Evolutionary conservation across 129 eudicot genomes (phyloP), one percentile per base, ranked within the genome.

Genomic region (Rutidosis leptorrhynchoides): DNA sequence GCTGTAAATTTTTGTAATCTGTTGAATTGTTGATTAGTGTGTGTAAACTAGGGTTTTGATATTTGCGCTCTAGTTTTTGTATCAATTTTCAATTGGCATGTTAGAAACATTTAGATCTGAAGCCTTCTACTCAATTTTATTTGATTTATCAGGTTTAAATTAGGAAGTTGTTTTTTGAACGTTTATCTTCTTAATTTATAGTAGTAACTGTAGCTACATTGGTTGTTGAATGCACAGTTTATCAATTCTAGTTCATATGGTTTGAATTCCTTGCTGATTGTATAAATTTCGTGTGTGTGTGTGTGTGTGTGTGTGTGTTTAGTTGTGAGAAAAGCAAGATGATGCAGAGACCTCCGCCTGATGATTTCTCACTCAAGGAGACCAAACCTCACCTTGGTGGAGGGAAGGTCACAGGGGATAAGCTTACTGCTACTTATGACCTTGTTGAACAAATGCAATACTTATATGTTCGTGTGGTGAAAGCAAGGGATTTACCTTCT

Each of bases 361-460:
- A 85, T 61, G 90, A 85, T 79, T 85, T 72, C 67, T 76, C 84
- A 3, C 90, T 85, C 69, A 85, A 85, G 82, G 90, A 85, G 81
- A 85, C 90, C 42, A 85, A 85, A 57, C 90, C 90, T 49, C 87
- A 85, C 71, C 87, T 85, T 21, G 90, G 86, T 61, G 90, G 90
- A 28, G 75, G 80, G 11, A 84, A 84, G 65, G 61, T 70, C 57
- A 75, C 86, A 0, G 90, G 90, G 0, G 90, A 84, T 68, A 84
- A 84, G 75, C 90, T 81, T 53, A 84, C 86, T 3, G 78, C 83
- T 71, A 84, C 90, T 6, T 84, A 84, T 48, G 90, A 84, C 49
- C 90, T 84, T 19, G 86, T 84, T 46, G 90, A 84, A 70, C 90
- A 84, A 51, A 84, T 84, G 90, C 80, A 84, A 17, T 84, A 81